Base-by-base conservation (phyloP, 371 early-diverging fungal genomes). In the Mucor ambiguus region DNA sequence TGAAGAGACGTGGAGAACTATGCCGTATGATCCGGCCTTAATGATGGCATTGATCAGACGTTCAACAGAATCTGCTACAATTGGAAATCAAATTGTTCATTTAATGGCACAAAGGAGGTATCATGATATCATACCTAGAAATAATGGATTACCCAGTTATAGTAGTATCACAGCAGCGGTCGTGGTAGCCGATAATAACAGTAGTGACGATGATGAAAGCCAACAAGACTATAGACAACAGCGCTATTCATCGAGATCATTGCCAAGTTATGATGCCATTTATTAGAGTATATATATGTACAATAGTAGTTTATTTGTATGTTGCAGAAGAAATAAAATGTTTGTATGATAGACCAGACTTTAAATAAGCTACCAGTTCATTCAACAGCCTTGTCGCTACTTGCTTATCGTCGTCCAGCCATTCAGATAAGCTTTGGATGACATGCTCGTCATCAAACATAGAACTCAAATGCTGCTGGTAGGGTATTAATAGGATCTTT, bases 311-410 rank as follows among this genome's bases (percentile, higher is more conserved):
- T 66, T 66, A 28, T 43, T 58, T 58, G 49, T 71, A 71, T 22
- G 54, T 44, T 22, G 68, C 60, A 41, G 63, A 58, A n/a, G 68
- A 67, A 26, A 79, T 66, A 68, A 69, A 79, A 16, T 75, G 67
- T 43, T 67, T 65, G 38, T 77, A 77, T 30, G 68, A 61, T 58
- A 76, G 48, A 7, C 81, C 81, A 55, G 75, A 76, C 26, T 70
- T 72, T 16, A 81, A 24, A 54, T 70, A 81, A 3, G 79, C 79
- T 55, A 78, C 57, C 14, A 78, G 55, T 48, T 81, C 81, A 33
- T 60, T 33, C 5, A 81, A 9, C 7, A 76, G 68, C 18, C 70
- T 49, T 28, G 41, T 63, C 12, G 77, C 73, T 6, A 77, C 67
- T 5, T 28, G 14, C 20, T 24, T 33, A 11, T 73, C 69, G 41